Conservation (phyloP, 2,329 filamentous ascomycete genomes). For the Dactylellina haptotyla region DNA sequence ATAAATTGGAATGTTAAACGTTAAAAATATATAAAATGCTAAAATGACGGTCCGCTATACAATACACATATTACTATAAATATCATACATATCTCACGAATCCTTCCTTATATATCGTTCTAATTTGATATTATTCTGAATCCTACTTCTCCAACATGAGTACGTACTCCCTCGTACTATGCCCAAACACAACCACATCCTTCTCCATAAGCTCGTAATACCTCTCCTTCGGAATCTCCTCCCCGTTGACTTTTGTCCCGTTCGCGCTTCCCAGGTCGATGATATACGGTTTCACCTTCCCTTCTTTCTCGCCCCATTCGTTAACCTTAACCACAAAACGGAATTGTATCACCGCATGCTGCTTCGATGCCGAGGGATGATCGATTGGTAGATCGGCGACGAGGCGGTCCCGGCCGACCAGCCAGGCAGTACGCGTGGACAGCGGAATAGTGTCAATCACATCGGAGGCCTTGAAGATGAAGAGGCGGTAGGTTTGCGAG, state of each 20-base stretch:
- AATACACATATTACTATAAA: neutral
- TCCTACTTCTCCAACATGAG: slow-evolving; percentile 74
- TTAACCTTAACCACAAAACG: slow-evolving; percentile 83
- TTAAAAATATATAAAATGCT: no score
- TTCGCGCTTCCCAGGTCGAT: slow-evolving; percentile 95
- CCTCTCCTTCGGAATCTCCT: slow-evolving; percentile 76
- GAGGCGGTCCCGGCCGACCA: slow-evolving; percentile 80
- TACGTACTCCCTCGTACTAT: slow-evolving; percentile 90
- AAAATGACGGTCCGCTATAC: no score
- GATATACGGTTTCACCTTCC: slow-evolving; percentile 83
- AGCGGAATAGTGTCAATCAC: slow-evolving; percentile 81
- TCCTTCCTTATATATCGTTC: no score
- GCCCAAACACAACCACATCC: slow-evolving; percentile 87
- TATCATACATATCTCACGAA: neutral
- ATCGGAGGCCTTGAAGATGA: slow-evolving; percentile 86
- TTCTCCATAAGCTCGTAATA: slow-evolving; percentile 88
- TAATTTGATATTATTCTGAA: no score
- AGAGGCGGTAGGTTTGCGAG: slow-evolving; percentile 85
- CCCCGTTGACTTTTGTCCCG: slow-evolving; percentile 83
- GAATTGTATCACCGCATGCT: slow-evolving; percentile 96
- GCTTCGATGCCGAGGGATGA: slow-evolving; percentile 92
- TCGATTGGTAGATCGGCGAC: slow-evolving; percentile 86
- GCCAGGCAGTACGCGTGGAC: slow-evolving; percentile 82
- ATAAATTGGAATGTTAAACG: no score
- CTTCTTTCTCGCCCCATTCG: slow-evolving; percentile 84